phyloP scores from a whole-genome alignment of 2,329 filamentous ascomycete species.

The Epichloe coenophiala region DNA sequence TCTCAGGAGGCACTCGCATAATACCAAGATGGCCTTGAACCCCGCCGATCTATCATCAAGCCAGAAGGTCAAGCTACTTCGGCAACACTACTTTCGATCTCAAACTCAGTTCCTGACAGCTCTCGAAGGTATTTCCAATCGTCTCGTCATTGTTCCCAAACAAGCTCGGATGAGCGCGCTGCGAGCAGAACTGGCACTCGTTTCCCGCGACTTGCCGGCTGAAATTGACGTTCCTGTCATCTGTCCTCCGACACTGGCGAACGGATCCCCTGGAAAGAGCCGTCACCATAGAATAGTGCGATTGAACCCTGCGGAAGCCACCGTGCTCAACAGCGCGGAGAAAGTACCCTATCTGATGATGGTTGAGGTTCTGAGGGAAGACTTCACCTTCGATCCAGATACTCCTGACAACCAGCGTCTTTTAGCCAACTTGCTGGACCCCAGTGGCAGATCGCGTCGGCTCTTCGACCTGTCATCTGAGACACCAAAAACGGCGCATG shows the following conservation, averaged over 20 bases:
- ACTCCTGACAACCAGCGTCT: conserved; percentile 59
- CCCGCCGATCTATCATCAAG: conserved; percentile 47
- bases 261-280: conserved; percentile 62
- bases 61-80: conserved; percentile 59
- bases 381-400: conserved; percentile 71
- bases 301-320: conserved; percentile 71
- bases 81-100: conserved; percentile 72
- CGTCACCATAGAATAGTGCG: conserved; percentile 72
- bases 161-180: conserved; percentile 68
- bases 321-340: conserved; percentile 75
- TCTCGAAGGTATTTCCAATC: conserved; percentile 71
- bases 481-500: conserved; percentile 38
- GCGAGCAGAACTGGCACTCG: conserved; percentile 65
- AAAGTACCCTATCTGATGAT: conserved; percentile 76
- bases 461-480: conserved; percentile 57
- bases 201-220: conserved; percentile 67
- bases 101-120: conserved; percentile 71
- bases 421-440: conserved; percentile 41
- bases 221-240: conserved; percentile 77
- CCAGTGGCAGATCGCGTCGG: conserved; percentile 42
- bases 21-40: conserved; percentile 40
- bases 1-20: conserved; percentile 46
- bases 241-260: conserved; percentile 59
- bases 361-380: conserved; percentile 69
- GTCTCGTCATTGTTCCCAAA: conserved; percentile 72